A percentile compares a stretch with the other conserved stretches of the same genome.
Evolutionary conservation across 1,139 yeast genomes (phyloP).

Genomic region (Kazachstania sp.): DNA sequence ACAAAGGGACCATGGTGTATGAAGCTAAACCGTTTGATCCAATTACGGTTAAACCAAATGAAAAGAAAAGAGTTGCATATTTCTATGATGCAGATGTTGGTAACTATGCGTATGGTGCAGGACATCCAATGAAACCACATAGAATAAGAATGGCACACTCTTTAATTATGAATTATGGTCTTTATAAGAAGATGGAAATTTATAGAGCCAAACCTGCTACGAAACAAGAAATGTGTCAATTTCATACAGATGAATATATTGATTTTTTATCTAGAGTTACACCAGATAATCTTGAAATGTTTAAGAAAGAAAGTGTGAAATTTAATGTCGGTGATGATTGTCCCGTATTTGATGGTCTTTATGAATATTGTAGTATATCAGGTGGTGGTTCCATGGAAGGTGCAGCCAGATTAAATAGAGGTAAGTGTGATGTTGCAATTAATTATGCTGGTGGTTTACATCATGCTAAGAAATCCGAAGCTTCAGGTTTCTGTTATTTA

Average conservation of each 20-base stretch:
- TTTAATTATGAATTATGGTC: slow-evolving; percentile 91
- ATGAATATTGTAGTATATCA: slow-evolving; percentile 86
- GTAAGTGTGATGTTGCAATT: slow-evolving; percentile 91
- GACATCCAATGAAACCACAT: slow-evolving; percentile 98
- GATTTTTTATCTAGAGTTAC: slow-evolving; percentile 89
- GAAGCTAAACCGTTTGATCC: slow-evolving; percentile 52
- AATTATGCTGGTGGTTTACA: slow-evolving; percentile 97
- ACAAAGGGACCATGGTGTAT: slow-evolving; percentile 29
- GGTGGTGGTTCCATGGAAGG: slow-evolving; percentile 99
- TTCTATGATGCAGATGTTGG: slow-evolving; percentile 85
- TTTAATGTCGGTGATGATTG: slow-evolving; percentile 97
- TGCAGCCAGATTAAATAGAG: slow-evolving; percentile 84
- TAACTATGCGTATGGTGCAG: slow-evolving; percentile 95
- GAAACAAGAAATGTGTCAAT: slow-evolving; percentile 96
- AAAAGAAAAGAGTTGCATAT: slow-evolving; percentile 56
- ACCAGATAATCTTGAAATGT: slow-evolving; percentile 87
- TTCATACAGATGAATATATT: slow-evolving; percentile 94
- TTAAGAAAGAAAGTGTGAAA: slow-evolving; percentile 85
- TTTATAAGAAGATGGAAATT: slow-evolving; percentile 94
- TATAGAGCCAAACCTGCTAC: slow-evolving; percentile 97
- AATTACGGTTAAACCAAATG: slow-evolving; percentile 45
- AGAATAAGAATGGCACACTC: slow-evolving; percentile 98
- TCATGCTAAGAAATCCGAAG: slow-evolving; percentile 93
- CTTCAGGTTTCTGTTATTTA: slow-evolving; percentile 91
- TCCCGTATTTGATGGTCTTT: slow-evolving; percentile 93